Evolutionary conservation across 768 basidiomycete species (phyloP), one percentile per base, ranked within the genome.

Genomic region (Cystobasidium onofrii): DNA sequence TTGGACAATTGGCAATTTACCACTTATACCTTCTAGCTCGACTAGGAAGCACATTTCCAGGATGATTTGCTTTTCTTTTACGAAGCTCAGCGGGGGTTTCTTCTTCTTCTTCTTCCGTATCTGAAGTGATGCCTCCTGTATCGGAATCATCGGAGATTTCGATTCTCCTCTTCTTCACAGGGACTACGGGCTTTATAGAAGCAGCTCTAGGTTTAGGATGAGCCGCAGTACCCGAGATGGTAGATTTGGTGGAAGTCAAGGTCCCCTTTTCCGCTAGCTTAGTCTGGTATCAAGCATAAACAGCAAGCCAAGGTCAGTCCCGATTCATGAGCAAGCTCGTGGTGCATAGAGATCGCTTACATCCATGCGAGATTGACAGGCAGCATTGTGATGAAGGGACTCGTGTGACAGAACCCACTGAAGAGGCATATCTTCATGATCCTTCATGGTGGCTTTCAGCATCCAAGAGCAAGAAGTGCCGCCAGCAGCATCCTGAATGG

Each of bases 21-120:
- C 31, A 61, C 36, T n/a, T 61, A 39, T 61, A 61, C 18, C 60
- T 33, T 33, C 60, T 9, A 39, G 60, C 60, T 7, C 60, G 9
- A 61, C 60, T 61, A n/a, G 60, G 60, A 61, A 61, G 60, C 3
- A 15, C 31, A 27, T 61, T 61, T 61, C 60, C 60, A 61, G 60
- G 60, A 61, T 61, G 60, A n/a, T 61, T 18, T 12, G 60, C 60
- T 27, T 61, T 61, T 61, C 60, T 33, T 23, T 61, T 61, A 3
- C n/a, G 60, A 3, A 61, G 60, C n/a, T 61, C 18, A 18, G 31
- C 31, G 6, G 60, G 60, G 17, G 60, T 61, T 39, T 61, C 60
- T 23, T 61, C 60, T n/a, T 61, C 55, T 33, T 57, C 36, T 39
- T 61, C 60, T 61, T 61, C 60, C 17, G 31, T n/a, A 15, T 23